Evolutionary conservation across 352 stramenopile genomes (phyloP).

Genomic region (Globisporangium paroecandrum): DNA sequence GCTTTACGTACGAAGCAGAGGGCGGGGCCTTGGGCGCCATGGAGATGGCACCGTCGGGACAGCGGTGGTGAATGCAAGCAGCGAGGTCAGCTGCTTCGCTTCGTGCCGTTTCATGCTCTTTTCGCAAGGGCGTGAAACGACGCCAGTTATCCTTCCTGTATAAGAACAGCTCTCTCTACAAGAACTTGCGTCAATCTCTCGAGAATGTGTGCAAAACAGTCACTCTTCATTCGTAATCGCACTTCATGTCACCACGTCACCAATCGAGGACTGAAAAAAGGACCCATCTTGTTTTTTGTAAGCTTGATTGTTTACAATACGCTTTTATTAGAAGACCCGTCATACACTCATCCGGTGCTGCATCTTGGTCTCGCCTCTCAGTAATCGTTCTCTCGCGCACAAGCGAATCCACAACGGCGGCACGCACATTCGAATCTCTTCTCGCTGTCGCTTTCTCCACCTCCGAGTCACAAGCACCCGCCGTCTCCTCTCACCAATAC

Average conservation of each 20-base stretch:
- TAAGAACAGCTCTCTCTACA: constrained; percentile 1
- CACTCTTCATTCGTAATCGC: background rate
- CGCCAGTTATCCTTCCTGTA: background rate
- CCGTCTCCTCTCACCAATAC: background rate
- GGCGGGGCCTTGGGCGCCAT: background rate
- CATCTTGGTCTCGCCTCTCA: background rate
- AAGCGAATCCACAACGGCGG: background rate
- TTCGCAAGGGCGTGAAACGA: constrained; percentile 7
- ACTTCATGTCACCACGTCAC: background rate
- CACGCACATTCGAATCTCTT: too few species aligned
- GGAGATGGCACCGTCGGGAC: background rate
- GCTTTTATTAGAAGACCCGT: background rate
- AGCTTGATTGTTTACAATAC: background rate
- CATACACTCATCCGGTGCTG: background rate
- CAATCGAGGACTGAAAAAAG: background rate
- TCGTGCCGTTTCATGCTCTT: background rate
- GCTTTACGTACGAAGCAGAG: constrained; percentile 11
- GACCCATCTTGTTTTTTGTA: background rate
- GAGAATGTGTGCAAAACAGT: background rate
- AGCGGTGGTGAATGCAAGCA: too few species aligned
- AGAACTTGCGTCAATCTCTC: constrained; percentile 3
- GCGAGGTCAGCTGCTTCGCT: background rate
- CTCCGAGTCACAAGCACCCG: background rate
- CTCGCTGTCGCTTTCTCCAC: background rate
- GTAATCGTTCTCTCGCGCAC: background rate